A percentile compares a stretch with the other conserved stretches of the same genome.
Conservation (phyloP, 2,329 filamentous ascomycete species). For the Aspergillus novofumigatus region DNA sequence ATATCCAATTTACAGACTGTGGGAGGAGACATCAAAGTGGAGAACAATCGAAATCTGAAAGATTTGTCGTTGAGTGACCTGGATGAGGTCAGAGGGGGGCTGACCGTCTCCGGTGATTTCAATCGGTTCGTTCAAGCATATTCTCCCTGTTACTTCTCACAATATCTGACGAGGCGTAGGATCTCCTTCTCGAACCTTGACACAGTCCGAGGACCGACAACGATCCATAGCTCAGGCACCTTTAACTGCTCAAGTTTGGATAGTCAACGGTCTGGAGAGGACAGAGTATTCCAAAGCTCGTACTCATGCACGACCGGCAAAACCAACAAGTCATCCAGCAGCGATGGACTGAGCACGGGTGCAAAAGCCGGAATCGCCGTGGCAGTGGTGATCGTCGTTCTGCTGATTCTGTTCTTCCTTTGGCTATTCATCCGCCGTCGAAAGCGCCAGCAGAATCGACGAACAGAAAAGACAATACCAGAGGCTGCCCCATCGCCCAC, state of each 20-base stretch:
- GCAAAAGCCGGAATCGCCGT: conserved; percentile 30
- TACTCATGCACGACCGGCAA: conserved; percentile 19
- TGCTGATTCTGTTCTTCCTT: conserved; percentile 14
- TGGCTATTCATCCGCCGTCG: conserved; percentile 18
- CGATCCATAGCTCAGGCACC: conserved; percentile 16
- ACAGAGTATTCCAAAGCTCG: conserved; percentile 12
- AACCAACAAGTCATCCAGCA: neutral
- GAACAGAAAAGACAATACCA: neutral
- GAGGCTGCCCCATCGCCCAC: too few species aligned
- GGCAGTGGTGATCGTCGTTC: conserved; percentile 38
- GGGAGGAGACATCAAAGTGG: conserved; percentile 16
- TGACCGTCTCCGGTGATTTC: conserved; percentile 2
- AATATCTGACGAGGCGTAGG: conserved; percentile 6
- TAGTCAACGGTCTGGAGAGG: conserved; percentile 3
- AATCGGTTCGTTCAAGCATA: neutral
- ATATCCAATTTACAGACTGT: conserved; percentile 16
- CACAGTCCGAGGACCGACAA: conserved; percentile 18
- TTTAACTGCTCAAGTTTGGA: conserved; percentile 22
- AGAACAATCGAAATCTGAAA: conserved; percentile 18
- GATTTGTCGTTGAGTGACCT: conserved; percentile 18
- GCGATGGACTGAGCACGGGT: conserved; percentile 18
- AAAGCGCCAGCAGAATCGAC: conserved; percentile 1
- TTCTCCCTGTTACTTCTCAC: neutral
- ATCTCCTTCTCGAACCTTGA: conserved; percentile 23
- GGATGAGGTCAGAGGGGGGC: conserved; percentile 19